These are phyloP conservation scores for Heimioporus sp. DNA, from an alignment of 768 basidiomycete species.

Conservation along the genomic window DNA sequence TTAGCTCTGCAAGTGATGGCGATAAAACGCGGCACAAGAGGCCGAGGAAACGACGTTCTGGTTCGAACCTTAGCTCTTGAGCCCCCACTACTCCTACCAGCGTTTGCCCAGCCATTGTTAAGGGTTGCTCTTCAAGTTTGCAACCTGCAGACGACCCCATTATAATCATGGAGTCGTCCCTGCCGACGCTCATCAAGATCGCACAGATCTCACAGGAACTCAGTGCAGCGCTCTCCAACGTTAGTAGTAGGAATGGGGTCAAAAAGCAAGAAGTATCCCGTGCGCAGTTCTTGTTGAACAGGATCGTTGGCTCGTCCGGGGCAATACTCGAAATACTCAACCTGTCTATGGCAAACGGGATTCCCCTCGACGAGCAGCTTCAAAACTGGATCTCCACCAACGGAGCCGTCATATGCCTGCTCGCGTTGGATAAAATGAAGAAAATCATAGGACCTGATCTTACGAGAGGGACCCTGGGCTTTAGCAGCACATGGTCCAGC, in stretches of 20 bases:
- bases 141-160: too few relatives aligned
- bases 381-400: neutral
- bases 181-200: neutral
- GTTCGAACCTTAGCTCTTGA: too few relatives aligned
- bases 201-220: neutral
- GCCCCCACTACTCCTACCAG: too few relatives aligned
- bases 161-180: neutral
- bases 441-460: neutral
- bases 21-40: too few relatives aligned
- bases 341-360: neutral
- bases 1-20: too few relatives aligned
- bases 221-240: neutral
- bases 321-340: neutral
- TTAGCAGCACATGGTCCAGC: neutral
- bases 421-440: neutral
- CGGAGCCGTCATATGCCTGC: neutral
- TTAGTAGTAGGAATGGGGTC: too few relatives aligned
- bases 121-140: too few relatives aligned
- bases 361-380: neutral
- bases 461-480: too few relatives aligned
- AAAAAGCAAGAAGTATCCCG: neutral
- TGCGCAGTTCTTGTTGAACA: neutral
- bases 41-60: too few relatives aligned
- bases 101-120: too few relatives aligned
- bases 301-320: neutral